Percentiles rank a stretch among this genome's conserved stretches.
phyloP scores from a whole-genome alignment of 129 eudicot species.

The Arctium minus region DNA sequence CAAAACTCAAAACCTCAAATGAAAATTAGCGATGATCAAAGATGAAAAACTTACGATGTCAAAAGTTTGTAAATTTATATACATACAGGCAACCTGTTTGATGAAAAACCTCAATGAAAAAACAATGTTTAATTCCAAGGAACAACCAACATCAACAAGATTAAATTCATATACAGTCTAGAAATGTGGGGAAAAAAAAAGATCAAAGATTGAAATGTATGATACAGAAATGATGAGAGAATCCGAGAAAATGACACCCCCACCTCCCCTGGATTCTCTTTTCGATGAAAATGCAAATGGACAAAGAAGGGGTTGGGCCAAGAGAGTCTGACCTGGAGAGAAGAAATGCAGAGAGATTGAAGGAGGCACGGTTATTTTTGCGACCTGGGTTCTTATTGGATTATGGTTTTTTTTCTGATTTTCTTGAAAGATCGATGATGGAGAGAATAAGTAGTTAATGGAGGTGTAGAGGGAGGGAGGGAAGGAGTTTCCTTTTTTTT shows the following conservation, averaged over 20 bases:
- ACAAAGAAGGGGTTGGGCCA: conserved; percentile 14
- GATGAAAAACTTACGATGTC: neutral
- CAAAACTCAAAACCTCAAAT: conserved; percentile 1
- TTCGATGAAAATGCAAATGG: conserved; percentile 12
- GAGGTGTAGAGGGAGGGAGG: conserved; percentile 11
- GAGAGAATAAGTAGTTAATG: conserved; percentile 30
- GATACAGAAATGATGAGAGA: neutral
- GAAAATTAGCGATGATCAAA: neutral
- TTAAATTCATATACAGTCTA: neutral
- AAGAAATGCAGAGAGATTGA: conserved; percentile 1
- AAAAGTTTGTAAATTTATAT: neutral
- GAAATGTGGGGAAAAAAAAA: neutral
- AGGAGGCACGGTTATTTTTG: conserved; percentile 13
- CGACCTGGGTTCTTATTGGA: conserved; percentile 17
- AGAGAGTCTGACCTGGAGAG: conserved; percentile 4
- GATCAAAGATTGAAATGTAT: neutral
- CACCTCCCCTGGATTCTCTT: conserved; percentile 21
- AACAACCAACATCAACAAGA: neutral
- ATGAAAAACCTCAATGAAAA: conserved; percentile 32
- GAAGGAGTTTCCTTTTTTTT: neutral
- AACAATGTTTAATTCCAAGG: neutral
- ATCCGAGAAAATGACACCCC: neutral
- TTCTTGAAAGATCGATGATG: conserved; percentile 20
- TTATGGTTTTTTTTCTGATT: neutral
- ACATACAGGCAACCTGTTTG: conserved; percentile 26